phyloP scores from a whole-genome alignment of 2,329 filamentous ascomycete genomes.

The Ascochyta clinopodiicola region DNA sequence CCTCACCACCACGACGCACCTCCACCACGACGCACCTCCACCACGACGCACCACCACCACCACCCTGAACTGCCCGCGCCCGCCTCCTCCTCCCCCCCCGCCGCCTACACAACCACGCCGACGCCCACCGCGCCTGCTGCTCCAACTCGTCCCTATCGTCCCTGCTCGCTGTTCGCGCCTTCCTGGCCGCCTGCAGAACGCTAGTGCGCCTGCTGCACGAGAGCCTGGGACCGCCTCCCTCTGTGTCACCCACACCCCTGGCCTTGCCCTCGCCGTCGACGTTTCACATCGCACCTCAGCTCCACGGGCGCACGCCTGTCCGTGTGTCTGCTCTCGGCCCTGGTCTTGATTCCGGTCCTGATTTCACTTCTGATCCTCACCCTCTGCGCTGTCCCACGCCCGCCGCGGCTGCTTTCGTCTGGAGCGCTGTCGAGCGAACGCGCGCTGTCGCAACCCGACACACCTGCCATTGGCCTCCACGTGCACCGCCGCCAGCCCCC shows the following conservation, averaged over 20 bases:
- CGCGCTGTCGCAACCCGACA: not conserved
- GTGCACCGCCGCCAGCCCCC: slow-evolving; percentile 11
- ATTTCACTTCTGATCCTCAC: not conserved
- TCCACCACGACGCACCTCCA: no score
- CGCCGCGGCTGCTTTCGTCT: slow-evolving; percentile 16
- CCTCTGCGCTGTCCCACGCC: slow-evolving; percentile 26
- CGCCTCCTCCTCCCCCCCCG: not conserved
- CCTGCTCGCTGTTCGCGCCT: not conserved
- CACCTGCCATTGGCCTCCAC: slow-evolving; percentile 25
- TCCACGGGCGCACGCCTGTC: slow-evolving; percentile 29
- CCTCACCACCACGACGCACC: no score
- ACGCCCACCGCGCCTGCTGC: not conserved
- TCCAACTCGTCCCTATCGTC: not conserved
- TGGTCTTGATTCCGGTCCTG: no score
- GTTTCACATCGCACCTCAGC: slow-evolving; percentile 44
- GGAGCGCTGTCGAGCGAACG: slow-evolving; percentile 17
- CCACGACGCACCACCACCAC: no score
- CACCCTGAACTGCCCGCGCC: not conserved
- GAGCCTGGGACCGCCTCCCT: slow-evolving; percentile 4
- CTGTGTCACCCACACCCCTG: slow-evolving; percentile 19
- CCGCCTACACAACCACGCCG: not conserved
- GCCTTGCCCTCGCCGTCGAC: slow-evolving; percentile 29
- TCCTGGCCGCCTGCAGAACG: not conserved
- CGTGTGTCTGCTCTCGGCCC: not conserved
- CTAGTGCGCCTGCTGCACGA: slow-evolving; percentile 14